Base-by-base conservation (phyloP, 257 asterid species). In the Asclepias syriaca region DNA sequence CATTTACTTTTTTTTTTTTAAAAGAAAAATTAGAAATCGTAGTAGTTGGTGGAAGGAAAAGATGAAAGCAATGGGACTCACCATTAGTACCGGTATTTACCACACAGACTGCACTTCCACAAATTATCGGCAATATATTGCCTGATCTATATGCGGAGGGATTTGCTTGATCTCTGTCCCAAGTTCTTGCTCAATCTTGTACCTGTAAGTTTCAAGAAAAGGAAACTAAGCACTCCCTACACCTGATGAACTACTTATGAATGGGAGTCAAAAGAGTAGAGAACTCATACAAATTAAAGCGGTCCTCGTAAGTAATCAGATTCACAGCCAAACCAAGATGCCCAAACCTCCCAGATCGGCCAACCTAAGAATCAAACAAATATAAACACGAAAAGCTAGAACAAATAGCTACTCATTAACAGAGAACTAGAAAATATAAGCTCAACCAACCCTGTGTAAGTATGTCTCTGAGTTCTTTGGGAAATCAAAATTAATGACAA, bases 271-370 rank as follows among this genome's bases (percentile, higher is more conserved):
- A 71, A 71, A 13, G 57, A 50, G 15, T 5, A 37, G 37, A 59
- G 22, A 60, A 65, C 76, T 37, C 96, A 68, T 89, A 89, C 96
- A 91, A 78, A 83, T 91, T 91, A 75, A 91, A 91, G 77, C 97
- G 95, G 75, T 87, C 96, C 79, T 89, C 97, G 27, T 73, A 92
- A 74, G 96, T 89, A 72, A 89, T 89, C 85, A 92, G 86, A 84
- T 87, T 91, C 83, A 89, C 97, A 67, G 97, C 97, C 69, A 91
- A 79, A 51, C 97, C 97, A 83, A 91, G 97, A 83, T 91, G 96
- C 71, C 97, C 97, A 75, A 87, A 91, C 81, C 97, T 86, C 79
- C 97, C 97, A 3, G 97, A 91, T 75, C 97, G 89, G 72, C 97
- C 97, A 81, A 91, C 97, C 97, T 91, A 75, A 74, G 59, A 24